These are phyloP conservation scores for Rubia tinctorum DNA, from an alignment of 305 asterid genomes.

Conservation along the genomic window DNA sequence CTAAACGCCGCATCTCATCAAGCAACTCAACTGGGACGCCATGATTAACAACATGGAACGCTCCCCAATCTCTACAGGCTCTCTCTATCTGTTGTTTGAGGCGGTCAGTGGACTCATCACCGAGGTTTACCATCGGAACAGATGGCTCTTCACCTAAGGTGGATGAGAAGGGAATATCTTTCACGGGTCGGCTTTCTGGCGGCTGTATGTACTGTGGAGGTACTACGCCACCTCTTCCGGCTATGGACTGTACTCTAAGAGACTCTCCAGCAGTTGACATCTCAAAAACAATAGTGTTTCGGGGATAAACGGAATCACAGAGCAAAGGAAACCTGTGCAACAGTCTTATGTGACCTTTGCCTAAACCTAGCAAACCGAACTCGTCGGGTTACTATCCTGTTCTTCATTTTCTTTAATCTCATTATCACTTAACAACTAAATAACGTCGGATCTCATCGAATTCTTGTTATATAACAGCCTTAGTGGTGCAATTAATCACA, in stretches of 20 bases:
- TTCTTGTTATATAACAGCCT: neutral
- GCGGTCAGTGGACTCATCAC: constrained; percentile 8
- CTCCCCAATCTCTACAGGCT: constrained; percentile 92
- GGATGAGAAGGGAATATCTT: neutral
- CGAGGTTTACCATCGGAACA: constrained; percentile 12
- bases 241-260: constrained; percentile 21
- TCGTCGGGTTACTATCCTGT: neutral
- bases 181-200: constrained; percentile 7
- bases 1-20: constrained; percentile 49
- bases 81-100: constrained; percentile 31
- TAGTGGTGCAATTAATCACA: neutral
- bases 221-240: constrained; percentile 4
- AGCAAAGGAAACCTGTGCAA: neutral
- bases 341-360: neutral
- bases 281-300: neutral
- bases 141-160: neutral
- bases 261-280: constrained; percentile 15
- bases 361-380: neutral
- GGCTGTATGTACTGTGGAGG: constrained; percentile 26
- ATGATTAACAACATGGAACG: constrained; percentile 78
- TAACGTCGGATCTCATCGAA: neutral
- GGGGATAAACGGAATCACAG: neutral
- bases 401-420: neutral
- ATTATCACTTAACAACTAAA: too few relatives aligned
- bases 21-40: constrained; percentile 50